Base-by-base conservation (phyloP, 495 filamentous ascomycete genomes). In the Ascodesmis nigricans region DNA sequence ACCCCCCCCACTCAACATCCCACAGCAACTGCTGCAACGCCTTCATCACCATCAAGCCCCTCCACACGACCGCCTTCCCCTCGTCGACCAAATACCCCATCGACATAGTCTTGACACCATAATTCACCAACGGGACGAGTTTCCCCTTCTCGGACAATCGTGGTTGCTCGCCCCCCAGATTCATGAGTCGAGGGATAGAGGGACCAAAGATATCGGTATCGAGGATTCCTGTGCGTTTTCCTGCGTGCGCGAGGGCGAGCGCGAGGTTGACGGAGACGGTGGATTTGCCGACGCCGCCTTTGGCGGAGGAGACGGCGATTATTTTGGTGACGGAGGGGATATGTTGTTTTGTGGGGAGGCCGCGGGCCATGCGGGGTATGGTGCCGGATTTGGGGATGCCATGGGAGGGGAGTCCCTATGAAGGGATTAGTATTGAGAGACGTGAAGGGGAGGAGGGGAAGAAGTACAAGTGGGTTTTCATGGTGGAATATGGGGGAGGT, bases 201-300 rank as follows among this genome's bases (percentile, higher is more conserved):
- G 87, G 90, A 0, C 90, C 90, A 53, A 92, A 95, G 50, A 99
- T 80, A 54, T 99, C 87, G 1, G 80, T 77, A 53, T 99, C 87
- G 8, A 99, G 67, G 43, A 99, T 76, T 1, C 87, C 87, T 17
- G 73, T 67, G 35, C 77, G 67, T 29, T 76, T 68, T 24, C 83
- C 83, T 21, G 65, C 67, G 28, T 75, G 70, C 2, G 81, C 79
- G 44, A 91, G 75, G 14, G 81, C 66, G 1, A 95, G 69, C 5
- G 83, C 73, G 33, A 95, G 67, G 50, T 95, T 95, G 16, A 78
- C 80, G 77, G 87, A 76, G 20, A 99, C 72, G 10, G 87, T 99
- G 28, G 75, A 83, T 50, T 99, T 99, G 0, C 87, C 87, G 1
- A 99, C 87, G 22, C 87, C 87, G 6, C 87, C 87, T 46, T 99